These are phyloP conservation scores for Osmanthus fragrans DNA, from an alignment of 257 asterid species.

Conservation along the genomic window DNA sequence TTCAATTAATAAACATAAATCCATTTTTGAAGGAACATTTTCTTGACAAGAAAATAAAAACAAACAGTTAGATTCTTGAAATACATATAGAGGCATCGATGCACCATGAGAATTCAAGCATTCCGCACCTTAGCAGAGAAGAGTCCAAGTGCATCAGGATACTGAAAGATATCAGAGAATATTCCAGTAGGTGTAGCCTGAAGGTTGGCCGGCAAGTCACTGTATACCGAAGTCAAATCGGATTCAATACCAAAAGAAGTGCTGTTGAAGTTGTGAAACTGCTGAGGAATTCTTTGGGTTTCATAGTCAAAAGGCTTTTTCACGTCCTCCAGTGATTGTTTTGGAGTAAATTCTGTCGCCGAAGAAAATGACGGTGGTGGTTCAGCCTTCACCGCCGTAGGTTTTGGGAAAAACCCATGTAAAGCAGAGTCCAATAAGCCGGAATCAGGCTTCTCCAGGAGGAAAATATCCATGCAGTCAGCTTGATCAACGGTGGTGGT, in stretches of 20 bases:
- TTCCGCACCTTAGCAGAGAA: constrained; percentile 38
- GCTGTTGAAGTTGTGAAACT: constrained; percentile 23
- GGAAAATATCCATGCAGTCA: constrained; percentile 56
- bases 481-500: constrained; percentile 1
- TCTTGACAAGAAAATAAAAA: neutral
- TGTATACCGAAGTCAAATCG: constrained; percentile 23
- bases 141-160: constrained; percentile 32
- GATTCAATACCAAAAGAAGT: constrained; percentile 19
- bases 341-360: neutral
- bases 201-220: constrained; percentile 9
- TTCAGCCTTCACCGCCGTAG: constrained; percentile 24
- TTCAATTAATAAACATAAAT: neutral
- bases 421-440: constrained; percentile 42
- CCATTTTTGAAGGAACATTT: neutral
- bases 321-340: neutral
- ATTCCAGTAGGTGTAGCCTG: constrained; percentile 24
- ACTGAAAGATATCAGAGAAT: constrained; percentile 21
- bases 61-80: neutral
- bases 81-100: neutral
- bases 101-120: constrained; percentile 17
- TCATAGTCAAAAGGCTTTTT: constrained; percentile 17
- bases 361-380: neutral
- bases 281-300: constrained; percentile 22
- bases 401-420: constrained; percentile 51
- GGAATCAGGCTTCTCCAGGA: constrained; percentile 49